phyloP scores from a whole-genome alignment of 2,329 filamentous ascomycete genomes.

The Colletotrichum tamarilloi region DNA sequence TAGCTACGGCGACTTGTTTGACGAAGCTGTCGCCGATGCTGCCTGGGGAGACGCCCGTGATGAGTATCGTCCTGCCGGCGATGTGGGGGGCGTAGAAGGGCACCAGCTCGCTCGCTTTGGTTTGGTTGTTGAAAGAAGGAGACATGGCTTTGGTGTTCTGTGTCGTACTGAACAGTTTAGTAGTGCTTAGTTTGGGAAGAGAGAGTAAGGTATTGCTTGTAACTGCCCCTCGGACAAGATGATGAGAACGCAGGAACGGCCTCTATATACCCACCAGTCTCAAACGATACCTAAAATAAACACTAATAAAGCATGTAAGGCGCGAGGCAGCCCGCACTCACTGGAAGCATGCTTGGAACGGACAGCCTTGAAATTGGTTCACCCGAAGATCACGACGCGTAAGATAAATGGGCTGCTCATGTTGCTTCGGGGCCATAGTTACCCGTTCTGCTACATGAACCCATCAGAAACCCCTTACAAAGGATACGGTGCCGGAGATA shows the following conservation, averaged over 20 bases:
- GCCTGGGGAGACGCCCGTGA: constrained; percentile 53
- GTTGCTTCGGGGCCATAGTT: no score
- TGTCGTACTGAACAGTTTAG: neutral
- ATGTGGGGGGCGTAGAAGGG: constrained; percentile 45
- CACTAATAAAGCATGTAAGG: no score
- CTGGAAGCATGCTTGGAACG: no score
- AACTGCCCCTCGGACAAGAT: neutral
- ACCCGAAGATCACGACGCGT: no score
- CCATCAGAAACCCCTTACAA: no score
- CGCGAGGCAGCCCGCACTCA: no score
- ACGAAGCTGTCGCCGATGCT: constrained; percentile 52
- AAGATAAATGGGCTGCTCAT: no score
- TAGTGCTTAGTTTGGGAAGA: neutral
- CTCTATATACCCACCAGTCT: neutral
- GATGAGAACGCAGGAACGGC: neutral
- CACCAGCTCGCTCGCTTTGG: constrained; percentile 42
- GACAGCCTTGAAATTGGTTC: no score
- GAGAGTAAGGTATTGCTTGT: neutral
- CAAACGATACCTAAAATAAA: no score
- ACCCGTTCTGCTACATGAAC: no score
- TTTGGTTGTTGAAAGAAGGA: constrained; percentile 8
- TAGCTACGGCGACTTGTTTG: constrained; percentile 47
- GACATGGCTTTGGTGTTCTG: neutral
- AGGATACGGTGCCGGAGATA: neutral
- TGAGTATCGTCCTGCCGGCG: constrained; percentile 50